Evolutionary conservation across 1,284 basidiomycete genomes (phyloP), one percentile per base, ranked within the genome.

Genomic region (Coniferiporia weirii): DNA sequence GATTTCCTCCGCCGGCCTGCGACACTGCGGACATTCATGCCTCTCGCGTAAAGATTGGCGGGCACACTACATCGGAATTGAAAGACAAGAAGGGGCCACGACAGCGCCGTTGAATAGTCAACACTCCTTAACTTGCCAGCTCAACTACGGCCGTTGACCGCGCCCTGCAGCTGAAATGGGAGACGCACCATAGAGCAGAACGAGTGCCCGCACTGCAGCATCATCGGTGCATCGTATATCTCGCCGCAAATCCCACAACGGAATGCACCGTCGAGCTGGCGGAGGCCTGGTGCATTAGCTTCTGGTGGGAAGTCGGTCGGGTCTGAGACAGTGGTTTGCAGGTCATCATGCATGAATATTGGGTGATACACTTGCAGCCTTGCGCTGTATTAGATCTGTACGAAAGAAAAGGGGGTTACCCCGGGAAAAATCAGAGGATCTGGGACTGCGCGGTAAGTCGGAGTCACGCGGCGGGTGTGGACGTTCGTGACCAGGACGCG

Each of bases 221-320:
- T 80, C 40, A 91, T 82, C 7, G 89, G 89, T 0, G 78, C 88
- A 54, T 82, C 80, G 66, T 81, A 87, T 47, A 87, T 73, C 62
- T 91, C 87, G 13, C 79, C 72, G 68, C 89, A 91, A 54, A 91
- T 88, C 19, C 77, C 75, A 66, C 89, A 91, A 4, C 87, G 79
- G 56, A 89, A 71, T 17, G 83, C 75, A 32, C 76, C 70, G 67
- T 91, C 89, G 35, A 91, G 76, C 17, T 72, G 70, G 36, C 79
- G 77, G n/a, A 91, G 72, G 9, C 79, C 79, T n/a, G 79, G 75
- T 1, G 79, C 75, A 43, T 66, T 62, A 13, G 68, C 47, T 4
- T 69, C 54, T 19, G 71, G 68, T 0, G 84, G 77, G 61, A 91
- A 91, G 70, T 91, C 89, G 13, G 79, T 80, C 0, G 86, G 83